Conservation (phyloP, 2,329 filamentous ascomycete genomes). For the Xylaria sp. region DNA sequence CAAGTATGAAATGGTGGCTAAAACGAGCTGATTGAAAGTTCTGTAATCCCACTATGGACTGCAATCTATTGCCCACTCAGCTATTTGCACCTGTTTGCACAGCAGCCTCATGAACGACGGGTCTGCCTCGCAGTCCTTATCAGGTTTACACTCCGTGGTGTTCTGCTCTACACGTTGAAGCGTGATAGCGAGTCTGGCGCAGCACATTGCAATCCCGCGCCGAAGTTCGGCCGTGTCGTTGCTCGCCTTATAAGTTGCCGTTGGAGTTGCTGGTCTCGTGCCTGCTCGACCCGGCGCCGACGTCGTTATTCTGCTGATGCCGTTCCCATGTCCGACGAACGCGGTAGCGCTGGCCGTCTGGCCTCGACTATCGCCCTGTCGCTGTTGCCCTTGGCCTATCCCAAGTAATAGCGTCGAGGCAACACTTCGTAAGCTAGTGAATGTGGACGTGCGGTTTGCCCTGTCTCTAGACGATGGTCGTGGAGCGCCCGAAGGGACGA, state of each 20-base stretch:
- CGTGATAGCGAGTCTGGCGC: conserved; percentile 56
- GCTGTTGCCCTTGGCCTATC: conserved; percentile 14
- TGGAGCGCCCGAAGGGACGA: not conserved
- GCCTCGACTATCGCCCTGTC: conserved; percentile 17
- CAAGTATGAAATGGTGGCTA: not conserved
- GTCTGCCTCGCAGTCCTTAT: conserved; percentile 32
- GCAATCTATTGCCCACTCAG: conserved; percentile 45
- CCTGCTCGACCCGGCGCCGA: not conserved
- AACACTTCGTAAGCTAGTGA: conserved; percentile 12
- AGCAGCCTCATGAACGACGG: conserved; percentile 46
- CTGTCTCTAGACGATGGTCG: conserved; percentile 27
- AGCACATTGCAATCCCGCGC: conserved; percentile 56
- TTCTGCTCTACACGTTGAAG: conserved; percentile 41
- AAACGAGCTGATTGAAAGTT: not conserved
- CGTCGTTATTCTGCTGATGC: conserved; percentile 10
- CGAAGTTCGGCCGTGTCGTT: conserved; percentile 48
- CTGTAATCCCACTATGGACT: too few species aligned
- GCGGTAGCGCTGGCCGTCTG: not conserved
- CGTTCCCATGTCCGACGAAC: not conserved
- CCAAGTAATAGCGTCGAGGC: conserved; percentile 19
- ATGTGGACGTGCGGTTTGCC: conserved; percentile 14
- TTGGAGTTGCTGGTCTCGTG: conserved; percentile 26
- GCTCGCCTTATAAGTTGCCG: conserved; percentile 17
- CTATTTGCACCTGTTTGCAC: conserved; percentile 44
- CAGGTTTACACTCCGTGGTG: not conserved